Percentiles rank a stretch among this genome's conserved stretches.
phyloP scores from a whole-genome alignment of 176 grass and related monocot genomes.

The Ananas comosus region DNA sequence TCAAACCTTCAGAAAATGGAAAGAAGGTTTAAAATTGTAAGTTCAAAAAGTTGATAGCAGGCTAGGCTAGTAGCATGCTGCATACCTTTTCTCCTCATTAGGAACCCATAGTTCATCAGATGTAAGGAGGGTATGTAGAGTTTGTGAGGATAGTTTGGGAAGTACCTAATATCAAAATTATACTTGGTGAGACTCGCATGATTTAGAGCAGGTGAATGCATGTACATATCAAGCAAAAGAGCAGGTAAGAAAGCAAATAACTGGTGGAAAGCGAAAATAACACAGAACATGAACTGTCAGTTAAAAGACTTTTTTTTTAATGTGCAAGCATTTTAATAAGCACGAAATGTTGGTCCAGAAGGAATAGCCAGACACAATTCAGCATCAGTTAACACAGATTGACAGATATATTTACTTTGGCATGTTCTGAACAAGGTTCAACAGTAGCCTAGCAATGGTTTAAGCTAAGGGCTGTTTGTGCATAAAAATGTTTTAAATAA shows the following conservation, averaged over 20 bases:
- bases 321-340: too few species aligned
- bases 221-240: background rate
- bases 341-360: too few species aligned
- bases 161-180: slow-evolving; percentile 57
- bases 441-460: too few species aligned
- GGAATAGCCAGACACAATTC: too few species aligned
- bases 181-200: slow-evolving; percentile 20
- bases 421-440: too few species aligned
- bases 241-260: background rate
- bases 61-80: background rate
- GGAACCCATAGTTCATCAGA: slow-evolving; percentile 95
- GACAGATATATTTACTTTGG: too few species aligned
- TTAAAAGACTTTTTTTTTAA: too few species aligned
- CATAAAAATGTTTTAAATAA: too few species aligned
- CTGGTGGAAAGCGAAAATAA: background rate
- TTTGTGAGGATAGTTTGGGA: slow-evolving; percentile 95
- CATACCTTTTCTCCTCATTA: slow-evolving; percentile 97
- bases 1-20: slow-evolving; percentile 63
- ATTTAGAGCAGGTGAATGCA: background rate
- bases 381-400: too few species aligned
- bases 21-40: background rate
- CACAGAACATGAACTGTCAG: background rate
- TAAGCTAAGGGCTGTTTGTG: too few species aligned
- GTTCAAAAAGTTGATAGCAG: background rate
- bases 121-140: slow-evolving; percentile 75